Evolutionary conservation across 2,329 filamentous ascomycete genomes (phyloP), one percentile per base, ranked within the genome.

Genomic region (Talaromyces amestolkiae): DNA sequence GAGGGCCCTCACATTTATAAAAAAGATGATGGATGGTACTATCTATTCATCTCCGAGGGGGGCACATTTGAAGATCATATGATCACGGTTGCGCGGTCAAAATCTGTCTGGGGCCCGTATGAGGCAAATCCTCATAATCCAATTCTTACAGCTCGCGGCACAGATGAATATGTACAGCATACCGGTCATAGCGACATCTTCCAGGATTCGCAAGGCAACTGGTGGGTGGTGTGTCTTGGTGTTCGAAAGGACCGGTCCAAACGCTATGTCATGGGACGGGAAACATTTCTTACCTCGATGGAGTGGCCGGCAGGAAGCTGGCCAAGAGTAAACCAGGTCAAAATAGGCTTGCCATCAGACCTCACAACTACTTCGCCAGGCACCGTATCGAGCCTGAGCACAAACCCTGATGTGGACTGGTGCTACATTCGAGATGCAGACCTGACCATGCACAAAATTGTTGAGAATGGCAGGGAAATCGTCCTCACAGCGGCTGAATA

Each of bases 121-220:
- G 77, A 80, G 65, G 49, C 75, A 2, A 76, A 77, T 61, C 73
- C 76, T 0, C 67, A 72, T 17, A 82, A 82, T 53, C 76, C 79
- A 3, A 73, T 82, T n/a, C 69, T 82, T 10, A 77, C 80, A 0
- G 78, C 77, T 17, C 72, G 71, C 45, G 74, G 76, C n/a, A 76
- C 78, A 0, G 72, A 75, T 0, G 66, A 75, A 39, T 81, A 80
- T 66, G 76, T 75, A 65, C 85, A 87, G 68, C 84, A 84, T 1
- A 81, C 86, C 0, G 85, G 85, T 0, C 86, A 87, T 62, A 82
- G 83, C 0, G 85, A 87, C 67, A 67, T 87, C 2, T 86, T 87
- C 66, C 80, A 85, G 58, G 85, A 87, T 65, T 67, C 68, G 0
- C 41, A 68, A 0, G 83, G 81, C 0, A 80, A 83, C 35, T 87